phyloP scores from a whole-genome alignment of 345 rosid species.

The Alliaria petiolata region DNA sequence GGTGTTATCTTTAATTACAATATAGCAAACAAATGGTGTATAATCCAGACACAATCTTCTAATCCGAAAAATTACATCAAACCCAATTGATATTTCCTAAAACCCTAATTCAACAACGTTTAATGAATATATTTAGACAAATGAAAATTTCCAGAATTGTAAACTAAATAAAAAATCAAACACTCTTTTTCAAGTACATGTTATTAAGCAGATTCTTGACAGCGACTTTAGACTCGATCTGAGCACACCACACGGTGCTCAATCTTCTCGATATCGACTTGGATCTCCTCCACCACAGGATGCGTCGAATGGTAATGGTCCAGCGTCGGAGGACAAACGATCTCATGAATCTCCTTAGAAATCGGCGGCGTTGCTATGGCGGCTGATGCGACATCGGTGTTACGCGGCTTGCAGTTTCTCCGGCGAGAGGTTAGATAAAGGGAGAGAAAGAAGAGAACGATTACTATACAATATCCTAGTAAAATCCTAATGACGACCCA shows the following conservation, averaged over 20 bases:
- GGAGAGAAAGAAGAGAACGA: constrained; percentile 81
- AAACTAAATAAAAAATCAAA: background rate
- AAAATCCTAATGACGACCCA: constrained; percentile 92
- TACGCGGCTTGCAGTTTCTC: constrained; percentile 34
- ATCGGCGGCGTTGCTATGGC: constrained; percentile 52
- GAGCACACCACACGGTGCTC: constrained; percentile 91
- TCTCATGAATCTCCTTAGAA: constrained; percentile 78
- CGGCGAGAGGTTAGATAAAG: constrained; percentile 85
- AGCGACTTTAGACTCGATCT: constrained; percentile 55
- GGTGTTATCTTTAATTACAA: no score
- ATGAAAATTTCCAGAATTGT: background rate
- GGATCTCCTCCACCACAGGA: constrained; percentile 69
- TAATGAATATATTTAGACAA: background rate
- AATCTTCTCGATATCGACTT: constrained; percentile 75
- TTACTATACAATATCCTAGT: constrained; percentile 73
- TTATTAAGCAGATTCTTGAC: constrained; percentile 88
- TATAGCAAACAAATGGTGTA: background rate
- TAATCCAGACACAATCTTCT: background rate
- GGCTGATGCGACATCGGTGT: constrained; percentile 17
- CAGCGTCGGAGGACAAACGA: constrained; percentile 40
- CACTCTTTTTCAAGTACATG: constrained; percentile 42
- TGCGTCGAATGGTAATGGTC: constrained; percentile 39
- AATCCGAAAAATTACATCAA: background rate
- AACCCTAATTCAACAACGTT: background rate
- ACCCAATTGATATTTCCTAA: background rate